Evolutionary conservation across 192 early-diverging fungal genomes (phyloP).

Genomic region (Funneliformis mosseae): DNA sequence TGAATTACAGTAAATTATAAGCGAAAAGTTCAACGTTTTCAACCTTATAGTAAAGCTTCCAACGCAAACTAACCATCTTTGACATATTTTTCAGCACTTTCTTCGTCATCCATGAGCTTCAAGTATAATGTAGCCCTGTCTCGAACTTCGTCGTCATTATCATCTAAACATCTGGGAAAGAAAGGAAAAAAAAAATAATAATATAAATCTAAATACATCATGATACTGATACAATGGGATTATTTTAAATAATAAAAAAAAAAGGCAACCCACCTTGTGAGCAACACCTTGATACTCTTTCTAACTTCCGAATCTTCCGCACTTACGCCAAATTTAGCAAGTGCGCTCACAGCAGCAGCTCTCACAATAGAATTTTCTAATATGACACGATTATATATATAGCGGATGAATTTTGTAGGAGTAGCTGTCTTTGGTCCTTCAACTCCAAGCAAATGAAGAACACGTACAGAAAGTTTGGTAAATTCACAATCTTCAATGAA

Average conservation of each 20-base stretch:
- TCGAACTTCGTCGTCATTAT: conserved; percentile 97
- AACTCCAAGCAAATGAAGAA: conserved; percentile 90
- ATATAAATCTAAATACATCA: not conserved
- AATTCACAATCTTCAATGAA: conserved; percentile 99
- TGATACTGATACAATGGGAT: not conserved
- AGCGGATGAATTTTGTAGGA: conserved; percentile 96
- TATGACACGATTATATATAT: conserved; percentile 99
- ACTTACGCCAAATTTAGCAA: conserved; percentile 91
- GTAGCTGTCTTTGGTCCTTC: conserved; percentile 92
- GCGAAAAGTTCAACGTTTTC: conserved; percentile 16
- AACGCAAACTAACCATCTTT: conserved; percentile 71
- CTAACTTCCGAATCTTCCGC: conserved; percentile 70
- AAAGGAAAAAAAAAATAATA: no score
- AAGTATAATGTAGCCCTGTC: conserved; percentile 93
- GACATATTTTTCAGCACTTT: conserved; percentile 67
- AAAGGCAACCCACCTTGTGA: conserved; percentile 58
- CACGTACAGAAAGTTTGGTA: conserved; percentile 96
- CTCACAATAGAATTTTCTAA: conserved; percentile 95
- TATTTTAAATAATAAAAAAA: no score
- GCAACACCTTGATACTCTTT: conserved; percentile 79
- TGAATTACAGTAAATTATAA: not conserved
- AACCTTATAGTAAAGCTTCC: not conserved
- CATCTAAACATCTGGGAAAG: conserved; percentile 93
- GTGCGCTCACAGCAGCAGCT: conserved; percentile 92
- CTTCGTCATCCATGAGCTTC: conserved; percentile 71